Evolutionary conservation across 345 rosid genomes (phyloP).

Genomic region (Eucalyptus urophylla): DNA sequence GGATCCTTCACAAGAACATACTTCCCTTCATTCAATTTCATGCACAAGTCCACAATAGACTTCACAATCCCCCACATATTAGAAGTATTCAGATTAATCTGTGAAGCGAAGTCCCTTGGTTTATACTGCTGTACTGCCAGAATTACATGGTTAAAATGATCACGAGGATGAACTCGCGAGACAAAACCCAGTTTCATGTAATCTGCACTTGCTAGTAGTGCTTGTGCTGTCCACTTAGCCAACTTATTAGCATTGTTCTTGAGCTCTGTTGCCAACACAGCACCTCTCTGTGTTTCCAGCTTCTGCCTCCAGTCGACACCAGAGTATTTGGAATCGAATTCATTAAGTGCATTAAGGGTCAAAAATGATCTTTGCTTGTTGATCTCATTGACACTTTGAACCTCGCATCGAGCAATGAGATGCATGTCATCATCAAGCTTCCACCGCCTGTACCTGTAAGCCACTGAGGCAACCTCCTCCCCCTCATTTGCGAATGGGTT

Average conservation of each 20-base stretch:
- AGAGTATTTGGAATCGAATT: conserved; percentile 90
- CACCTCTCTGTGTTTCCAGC: conserved; percentile 97
- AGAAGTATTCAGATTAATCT: conserved; percentile 72
- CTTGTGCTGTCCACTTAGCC: conserved; percentile 98
- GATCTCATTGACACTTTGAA: conserved; percentile 73
- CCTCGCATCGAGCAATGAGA: conserved; percentile 87
- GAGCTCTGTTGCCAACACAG: conserved; percentile 88
- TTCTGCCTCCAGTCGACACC: conserved; percentile 99
- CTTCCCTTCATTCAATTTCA: conserved; percentile 90
- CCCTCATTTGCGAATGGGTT: conserved; percentile 89
- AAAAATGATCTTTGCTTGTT: conserved; percentile 71
- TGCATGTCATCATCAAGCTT: conserved; percentile 72
- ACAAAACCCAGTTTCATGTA: conserved; percentile 47
- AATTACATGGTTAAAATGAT: conserved; percentile 93
- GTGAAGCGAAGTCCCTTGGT: conserved; percentile 83
- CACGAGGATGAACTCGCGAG: conserved; percentile 72
- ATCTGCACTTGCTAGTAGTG: conserved; percentile 82
- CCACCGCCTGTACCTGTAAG: conserved; percentile 91
- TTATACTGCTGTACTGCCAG: conserved; percentile 83
- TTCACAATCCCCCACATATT: conserved; percentile 99
- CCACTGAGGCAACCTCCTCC: conserved; percentile 95
- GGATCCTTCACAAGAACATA: conserved; percentile 94
- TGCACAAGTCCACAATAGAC: conserved; percentile 85
- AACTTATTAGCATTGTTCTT: conserved; percentile 93
- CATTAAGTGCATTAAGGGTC: conserved; percentile 88